Evolutionary conservation across 164 flowering plant genomes (phyloP).

Genomic region (Taxillus chinensis): DNA sequence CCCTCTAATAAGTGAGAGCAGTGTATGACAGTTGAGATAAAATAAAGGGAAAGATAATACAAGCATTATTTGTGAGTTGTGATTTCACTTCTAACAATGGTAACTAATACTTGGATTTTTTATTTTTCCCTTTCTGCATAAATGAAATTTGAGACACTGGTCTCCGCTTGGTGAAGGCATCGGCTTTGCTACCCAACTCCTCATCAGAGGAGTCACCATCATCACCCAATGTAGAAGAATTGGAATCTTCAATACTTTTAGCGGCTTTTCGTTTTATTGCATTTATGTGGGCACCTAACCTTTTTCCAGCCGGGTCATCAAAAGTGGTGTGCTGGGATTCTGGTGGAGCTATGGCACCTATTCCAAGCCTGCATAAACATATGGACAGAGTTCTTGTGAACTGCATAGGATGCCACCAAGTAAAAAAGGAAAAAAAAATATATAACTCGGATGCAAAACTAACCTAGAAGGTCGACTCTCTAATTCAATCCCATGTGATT

Average conservation of each 20-base stretch:
- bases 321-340: conserved; percentile 21
- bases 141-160: conserved; percentile 9
- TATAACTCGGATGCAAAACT: neutral
- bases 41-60: no score
- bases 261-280: conserved; percentile 34
- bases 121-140: conserved; percentile 24
- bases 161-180: conserved; percentile 47
- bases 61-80: no score
- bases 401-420: neutral
- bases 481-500: conserved; percentile 19
- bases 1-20: no score
- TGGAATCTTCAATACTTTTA: conserved; percentile 22
- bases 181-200: conserved; percentile 47
- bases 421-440: neutral
- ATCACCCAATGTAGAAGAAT: conserved; percentile 12
- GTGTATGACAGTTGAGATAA: no score
- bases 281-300: conserved; percentile 34
- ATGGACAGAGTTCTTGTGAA: neutral
- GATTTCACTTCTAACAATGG: no score
- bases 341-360: conserved; percentile 37
- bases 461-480: conserved; percentile 51
- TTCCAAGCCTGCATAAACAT: conserved; percentile 36
- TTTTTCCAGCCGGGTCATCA: conserved; percentile 45
- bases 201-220: conserved; percentile 28
- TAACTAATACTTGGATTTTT: conserved; percentile 6